A percentile compares a stretch with the other conserved stretches of the same genome.
Evolutionary conservation across 2,329 filamentous ascomycete species (phyloP).

Genomic region (Trichophyton mentagrophytes): DNA sequence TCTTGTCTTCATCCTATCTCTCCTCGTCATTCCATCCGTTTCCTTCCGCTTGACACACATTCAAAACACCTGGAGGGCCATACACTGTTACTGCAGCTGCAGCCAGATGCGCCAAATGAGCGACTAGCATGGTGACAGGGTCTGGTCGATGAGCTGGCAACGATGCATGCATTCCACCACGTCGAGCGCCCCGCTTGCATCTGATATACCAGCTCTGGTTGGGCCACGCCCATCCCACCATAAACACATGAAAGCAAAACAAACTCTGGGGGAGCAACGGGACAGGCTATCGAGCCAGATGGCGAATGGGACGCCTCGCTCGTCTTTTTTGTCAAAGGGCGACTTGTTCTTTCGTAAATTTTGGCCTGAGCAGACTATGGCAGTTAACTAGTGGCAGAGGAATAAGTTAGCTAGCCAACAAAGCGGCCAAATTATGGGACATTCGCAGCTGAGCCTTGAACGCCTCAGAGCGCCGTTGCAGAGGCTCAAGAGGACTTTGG

Average conservation of each 20-base stretch:
- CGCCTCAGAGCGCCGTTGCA: not conserved
- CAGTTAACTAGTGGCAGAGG: not conserved
- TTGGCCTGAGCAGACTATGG: not conserved
- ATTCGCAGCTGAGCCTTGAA: not conserved
- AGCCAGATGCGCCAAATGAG: constrained; percentile 10
- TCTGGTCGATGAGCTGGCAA: constrained; percentile 17
- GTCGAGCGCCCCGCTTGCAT: constrained; percentile 4
- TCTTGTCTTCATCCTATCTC: not conserved
- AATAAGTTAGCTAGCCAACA: not conserved
- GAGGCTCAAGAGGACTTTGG: not conserved
- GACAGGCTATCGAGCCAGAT: not conserved
- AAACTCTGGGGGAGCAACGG: not conserved
- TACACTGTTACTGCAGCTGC: constrained; percentile 3
- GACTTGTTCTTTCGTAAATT: not conserved
- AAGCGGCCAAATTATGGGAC: not conserved
- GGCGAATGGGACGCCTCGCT: not conserved
- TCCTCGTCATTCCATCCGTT: not conserved
- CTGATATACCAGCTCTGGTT: not conserved
- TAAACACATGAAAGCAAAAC: constrained; percentile 4
- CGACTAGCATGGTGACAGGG: constrained; percentile 10
- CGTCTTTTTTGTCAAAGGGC: not conserved
- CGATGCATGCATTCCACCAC: constrained; percentile 14
- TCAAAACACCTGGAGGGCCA: not conserved
- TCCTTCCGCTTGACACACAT: not conserved
- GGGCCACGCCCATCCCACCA: constrained; percentile 3